Base-by-base conservation (phyloP, 2,329 filamentous ascomycete species). In the Alternaria tenuissima region DNA sequence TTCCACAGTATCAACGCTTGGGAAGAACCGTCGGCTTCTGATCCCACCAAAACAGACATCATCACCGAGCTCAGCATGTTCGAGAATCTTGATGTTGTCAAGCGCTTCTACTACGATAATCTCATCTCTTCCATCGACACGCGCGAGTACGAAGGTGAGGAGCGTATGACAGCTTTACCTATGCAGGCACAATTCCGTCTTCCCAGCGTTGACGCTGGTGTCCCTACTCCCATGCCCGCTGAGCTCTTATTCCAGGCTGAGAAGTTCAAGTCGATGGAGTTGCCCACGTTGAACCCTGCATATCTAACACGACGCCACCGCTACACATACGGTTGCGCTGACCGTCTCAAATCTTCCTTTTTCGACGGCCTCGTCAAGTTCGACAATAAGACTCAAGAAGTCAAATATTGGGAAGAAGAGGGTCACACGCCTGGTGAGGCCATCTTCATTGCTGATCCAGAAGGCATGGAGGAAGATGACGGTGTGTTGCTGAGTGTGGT, bases 1-100 rank as follows among this genome's bases (percentile, higher is more conserved):
- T 96, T 96, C 76, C 92, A 96, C 78, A 87, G 86, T 0, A 82
- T 92, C 72, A 96, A 96, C 67, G 86, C 91, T 0, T 95, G 89
- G 74, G 91, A 94, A 69, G 85, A 91, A 63, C 67, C 76, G 0
- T 80, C 77, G 0, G 54, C 74, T 3, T 65, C 55, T 20, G 66
- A 76, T 28, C 61, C 72, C 2, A 68, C 26, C 52, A 79, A 82
- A n/a, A 78, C 79, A 5, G 82, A 88, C 60, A 82, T 95, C 18
- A 81, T 88, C 30, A 87, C 89, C 55, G 92, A 96, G 62, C 74
- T 90, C 1, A 78, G 88, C 30, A 81, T 86, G 52, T 93, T 90
- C 70, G 82, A 86, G 0, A 89, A 86, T 52, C 78, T 86, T 0
- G 88, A 92, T 58, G 81, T 93, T 16, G 80, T 95, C 38, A 83